Base-by-base conservation (phyloP, 208 protist species). In the Naegleria fowleri region DNA sequence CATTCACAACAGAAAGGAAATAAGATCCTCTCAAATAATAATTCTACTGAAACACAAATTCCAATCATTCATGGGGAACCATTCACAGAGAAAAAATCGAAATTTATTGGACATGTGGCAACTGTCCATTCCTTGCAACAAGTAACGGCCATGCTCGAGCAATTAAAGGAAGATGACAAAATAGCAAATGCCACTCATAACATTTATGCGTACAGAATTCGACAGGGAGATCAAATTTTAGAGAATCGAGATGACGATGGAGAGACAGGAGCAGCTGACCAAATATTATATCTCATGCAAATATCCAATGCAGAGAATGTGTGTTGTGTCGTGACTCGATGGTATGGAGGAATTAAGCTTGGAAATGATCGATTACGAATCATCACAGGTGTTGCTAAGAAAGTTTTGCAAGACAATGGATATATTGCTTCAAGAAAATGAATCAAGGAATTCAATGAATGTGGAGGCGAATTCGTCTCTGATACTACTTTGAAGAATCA, bases 311-410 rank as follows among this genome's bases (percentile, higher is more conserved):
- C 83, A 13, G 52, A 33, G 5, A 91, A 95, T 83, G 90, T 93
- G 7, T 55, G 93, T 11, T 94, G 98, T 15, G 94, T 98, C 0
- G 97, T 99, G 48, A 98, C 97, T 58, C 95, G 98, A 7, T 99
- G 98, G 97, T 99, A 95, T 92, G 98, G 98, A 39, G 98, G 98
- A 87, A 97, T 98, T 83, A 93, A 97, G 29, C 95, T 99, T 13
- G 97, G 97, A 0, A 95, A 96, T 3, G 97, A 98, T 90, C 95
- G 98, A 25, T 99, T 98, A 91, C 97, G 86, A 39, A 67, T 67
- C 55, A 67, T 67, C 19, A 67, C 55, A 67, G 19, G 19, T 13
- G 55, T 67, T 4, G 55, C 55, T 13, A 67, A 67, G 22, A 67
- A 67, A 67, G 55, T 67, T 1, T 29, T 67, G 55, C 55, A 67